Conservation (phyloP, 805 yeast species). For the Nadsonia fulvescens region DNA sequence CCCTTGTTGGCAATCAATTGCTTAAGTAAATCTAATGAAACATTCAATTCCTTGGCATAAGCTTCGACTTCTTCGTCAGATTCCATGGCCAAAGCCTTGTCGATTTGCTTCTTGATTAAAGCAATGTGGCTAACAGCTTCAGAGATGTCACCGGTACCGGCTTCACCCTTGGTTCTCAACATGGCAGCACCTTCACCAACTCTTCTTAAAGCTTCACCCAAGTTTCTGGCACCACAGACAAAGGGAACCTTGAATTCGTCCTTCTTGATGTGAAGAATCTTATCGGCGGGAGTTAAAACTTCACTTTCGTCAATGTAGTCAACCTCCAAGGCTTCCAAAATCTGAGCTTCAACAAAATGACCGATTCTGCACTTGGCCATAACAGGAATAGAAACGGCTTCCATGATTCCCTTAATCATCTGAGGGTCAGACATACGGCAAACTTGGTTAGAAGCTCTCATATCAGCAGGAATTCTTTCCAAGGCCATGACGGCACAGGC, state of each 20-base stretch:
- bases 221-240: slow-evolving; percentile 69
- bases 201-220: slow-evolving; percentile 70
- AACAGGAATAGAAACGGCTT: slow-evolving; percentile 33
- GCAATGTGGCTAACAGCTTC: slow-evolving; percentile 67
- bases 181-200: slow-evolving; percentile 72
- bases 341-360: slow-evolving; percentile 66
- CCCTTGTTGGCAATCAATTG: slow-evolving; percentile 31
- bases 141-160: slow-evolving; percentile 75
- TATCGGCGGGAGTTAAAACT: slow-evolving; percentile 71
- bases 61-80: slow-evolving; percentile 27
- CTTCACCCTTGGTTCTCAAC: slow-evolving; percentile 79
- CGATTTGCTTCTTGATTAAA: slow-evolving; percentile 38
- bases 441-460: slow-evolving; percentile 65
- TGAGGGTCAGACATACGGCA: slow-evolving; percentile 77
- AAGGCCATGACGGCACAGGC: slow-evolving; percentile 85
- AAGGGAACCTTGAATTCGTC: slow-evolving; percentile 48
- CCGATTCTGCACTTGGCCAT: slow-evolving; percentile 83
- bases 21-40: slow-evolving; percentile 35
- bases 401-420: slow-evolving; percentile 60
- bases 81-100: slow-evolving; percentile 24
- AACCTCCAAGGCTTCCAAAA: slow-evolving; percentile 49
- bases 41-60: slow-evolving; percentile 40
- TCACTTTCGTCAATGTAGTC: slow-evolving; percentile 77
- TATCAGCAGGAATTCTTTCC: slow-evolving; percentile 73
- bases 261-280: slow-evolving; percentile 44